Evolutionary conservation across 495 filamentous ascomycete species (phyloP), one percentile per base, ranked within the genome.

Genomic region (Penicillium egyptiacum): DNA sequence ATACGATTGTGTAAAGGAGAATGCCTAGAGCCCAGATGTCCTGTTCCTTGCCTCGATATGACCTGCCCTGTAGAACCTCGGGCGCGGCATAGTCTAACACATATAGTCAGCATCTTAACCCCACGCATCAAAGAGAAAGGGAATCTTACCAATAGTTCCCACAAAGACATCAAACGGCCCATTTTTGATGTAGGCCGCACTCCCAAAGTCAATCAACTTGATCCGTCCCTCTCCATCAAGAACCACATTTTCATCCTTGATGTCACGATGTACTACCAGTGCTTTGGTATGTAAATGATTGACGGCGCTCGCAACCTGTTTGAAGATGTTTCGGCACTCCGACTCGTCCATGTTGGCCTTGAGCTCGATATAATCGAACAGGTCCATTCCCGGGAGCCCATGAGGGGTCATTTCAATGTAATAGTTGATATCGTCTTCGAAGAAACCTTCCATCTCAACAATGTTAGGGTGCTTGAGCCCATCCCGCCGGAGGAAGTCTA

Each of bases 91-190:
- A 98, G 78, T 98, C 94, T 98, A 57, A 31, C 42, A 17, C 17
- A 44, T 5, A 23, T 11, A 45, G 31, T 55, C 31, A 55, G 53
- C 42, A 47, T 26, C 20, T 46, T n/a, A 23, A 12, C 30, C 26
- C 26, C 20, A 12, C n/a, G 11, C 16, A 6, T 8, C 35, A 39
- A 42, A 22, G 5, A 14, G 17, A 41, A 30, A 48, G 28, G 11
- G 33, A 33, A 56, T 76, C 88, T 60, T 80, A 98, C 94, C 94
- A 70, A 98, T 98, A 3, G 94, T 98, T 26, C 94, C 94, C 42
- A 98, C 94, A 75, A 98, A 98, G 22, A 98, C 95, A 69, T 98
- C 95, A 80, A 98, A 98, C 40, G 94, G 94, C 17, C 94, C 94
- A 70, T 87, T 96, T 76, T 93, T 96, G 79, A 98, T 96, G 67